These are phyloP conservation scores for Solanum okadae DNA, from an alignment of 257 asterid genomes.

Conservation along the genomic window DNA sequence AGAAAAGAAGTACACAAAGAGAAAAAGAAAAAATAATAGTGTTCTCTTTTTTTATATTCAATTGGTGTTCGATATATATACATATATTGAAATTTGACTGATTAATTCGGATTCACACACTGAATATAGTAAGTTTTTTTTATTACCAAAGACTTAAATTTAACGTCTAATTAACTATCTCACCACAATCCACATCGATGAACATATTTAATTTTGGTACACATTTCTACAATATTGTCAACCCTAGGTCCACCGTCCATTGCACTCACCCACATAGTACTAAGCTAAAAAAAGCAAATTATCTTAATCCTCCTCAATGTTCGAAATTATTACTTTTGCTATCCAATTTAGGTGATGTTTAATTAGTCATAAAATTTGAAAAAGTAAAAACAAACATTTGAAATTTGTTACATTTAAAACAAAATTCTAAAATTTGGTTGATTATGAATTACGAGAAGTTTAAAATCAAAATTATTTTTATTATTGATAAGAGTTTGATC, in stretches of 20 bases:
- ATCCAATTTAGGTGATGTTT: not conserved
- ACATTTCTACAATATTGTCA: not conserved
- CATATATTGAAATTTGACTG: fast-evolving
- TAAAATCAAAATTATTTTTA: not conserved
- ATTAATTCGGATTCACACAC: not conserved
- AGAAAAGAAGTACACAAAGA: not conserved
- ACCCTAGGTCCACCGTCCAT: not conserved
- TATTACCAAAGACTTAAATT: fast-evolving
- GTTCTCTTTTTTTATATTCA: not conserved
- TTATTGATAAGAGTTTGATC: not conserved
- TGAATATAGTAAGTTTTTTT: fast-evolving
- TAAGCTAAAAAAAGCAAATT: not conserved
- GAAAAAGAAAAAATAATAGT: not conserved
- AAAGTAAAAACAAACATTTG: not conserved
- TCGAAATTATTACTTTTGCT: not conserved
- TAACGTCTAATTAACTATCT: not conserved
- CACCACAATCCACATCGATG: fast-evolving
- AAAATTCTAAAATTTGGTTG: not conserved
- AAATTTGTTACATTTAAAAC: not conserved
- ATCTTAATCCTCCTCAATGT: not conserved
- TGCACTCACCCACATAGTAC: not conserved
- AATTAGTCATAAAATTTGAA: not conserved
- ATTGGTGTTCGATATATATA: not conserved
- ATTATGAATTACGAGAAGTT: not conserved
- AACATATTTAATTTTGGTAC: not conserved